Percentiles rank a stretch among this genome's conserved stretches.
These are phyloP conservation scores for Lentinula detonsa DNA, from an alignment of 768 basidiomycete species.

Conservation along the genomic window DNA sequence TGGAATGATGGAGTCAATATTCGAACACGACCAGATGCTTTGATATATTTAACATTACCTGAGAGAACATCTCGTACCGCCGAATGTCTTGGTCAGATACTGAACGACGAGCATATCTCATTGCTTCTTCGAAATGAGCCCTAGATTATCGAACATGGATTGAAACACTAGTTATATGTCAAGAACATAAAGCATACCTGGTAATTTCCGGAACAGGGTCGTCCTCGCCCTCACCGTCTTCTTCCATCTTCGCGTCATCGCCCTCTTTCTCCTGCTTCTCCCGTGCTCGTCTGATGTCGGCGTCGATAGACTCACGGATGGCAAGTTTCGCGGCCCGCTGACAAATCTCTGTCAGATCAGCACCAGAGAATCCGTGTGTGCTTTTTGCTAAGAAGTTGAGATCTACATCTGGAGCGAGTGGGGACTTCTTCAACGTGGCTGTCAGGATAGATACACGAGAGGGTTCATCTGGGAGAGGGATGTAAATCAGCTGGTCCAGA, in stretches of 20 bases:
- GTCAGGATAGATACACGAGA: constrained; percentile 89
- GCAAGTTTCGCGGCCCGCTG: constrained; percentile 97
- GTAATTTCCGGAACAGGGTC: constrained; percentile 92
- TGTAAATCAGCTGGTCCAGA: constrained; percentile 99
- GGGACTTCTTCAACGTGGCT: constrained; percentile 89
- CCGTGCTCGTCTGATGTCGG: constrained; percentile 75
- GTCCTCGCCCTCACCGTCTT: constrained; percentile 66
- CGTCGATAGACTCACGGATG: constrained; percentile 91
- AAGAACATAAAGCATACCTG: constrained; percentile 31
- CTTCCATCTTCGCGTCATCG: constrained; percentile 67
- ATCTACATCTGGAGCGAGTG: constrained; percentile 77
- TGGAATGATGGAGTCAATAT: constrained; percentile 22
- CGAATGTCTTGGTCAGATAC: constrained; percentile 96
- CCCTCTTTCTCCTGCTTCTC: constrained; percentile 78
- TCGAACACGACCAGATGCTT: constrained; percentile 4
- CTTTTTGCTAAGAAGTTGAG: constrained; percentile 82
- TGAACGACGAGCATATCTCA: constrained; percentile 95
- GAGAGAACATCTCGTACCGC: constrained; percentile 97
- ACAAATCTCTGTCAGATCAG: constrained; percentile 99
- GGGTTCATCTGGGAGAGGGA: constrained; percentile 92
- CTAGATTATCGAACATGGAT: constrained; percentile 23
- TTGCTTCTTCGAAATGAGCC: constrained; percentile 98
- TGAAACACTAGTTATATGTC: neutral
- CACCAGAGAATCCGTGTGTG: constrained; percentile 98
- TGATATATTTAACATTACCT: constrained; percentile 39